These are phyloP conservation scores for Penicillium vulpinum DNA, from an alignment of 2,329 filamentous ascomycete genomes.

Conservation along the genomic window DNA sequence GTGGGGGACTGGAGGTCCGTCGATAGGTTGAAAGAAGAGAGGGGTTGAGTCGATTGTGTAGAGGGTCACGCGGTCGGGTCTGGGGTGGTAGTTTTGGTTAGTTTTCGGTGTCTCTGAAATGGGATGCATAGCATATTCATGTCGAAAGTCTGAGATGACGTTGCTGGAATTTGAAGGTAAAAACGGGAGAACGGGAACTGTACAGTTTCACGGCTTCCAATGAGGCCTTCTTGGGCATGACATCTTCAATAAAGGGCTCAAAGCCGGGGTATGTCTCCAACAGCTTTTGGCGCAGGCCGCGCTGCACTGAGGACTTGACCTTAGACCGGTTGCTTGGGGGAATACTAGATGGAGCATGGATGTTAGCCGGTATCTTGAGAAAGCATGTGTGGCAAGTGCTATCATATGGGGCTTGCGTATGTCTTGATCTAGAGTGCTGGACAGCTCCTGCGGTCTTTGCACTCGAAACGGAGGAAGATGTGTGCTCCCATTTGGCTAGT, in stretches of 20 bases:
- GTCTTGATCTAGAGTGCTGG: background rate
- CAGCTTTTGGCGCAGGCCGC: slow-evolving; percentile 78
- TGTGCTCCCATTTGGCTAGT: background rate
- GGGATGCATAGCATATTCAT: background rate
- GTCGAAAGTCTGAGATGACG: background rate
- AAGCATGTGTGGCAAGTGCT: slow-evolving; percentile 2
- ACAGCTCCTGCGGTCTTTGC: background rate
- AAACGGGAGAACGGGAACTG: slow-evolving; percentile 15
- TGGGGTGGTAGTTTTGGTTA: slow-evolving; percentile 27
- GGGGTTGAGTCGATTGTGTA: slow-evolving; percentile 78
- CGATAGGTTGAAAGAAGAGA: slow-evolving; percentile 87
- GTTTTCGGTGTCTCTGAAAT: background rate
- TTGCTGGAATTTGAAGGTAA: background rate
- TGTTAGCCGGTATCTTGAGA: slow-evolving; percentile 12
- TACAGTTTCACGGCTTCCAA: slow-evolving; percentile 86
- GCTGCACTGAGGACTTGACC: slow-evolving; percentile 95
- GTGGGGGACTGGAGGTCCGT: slow-evolving; percentile 78
- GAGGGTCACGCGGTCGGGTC: slow-evolving; percentile 81
- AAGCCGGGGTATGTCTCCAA: slow-evolving; percentile 83
- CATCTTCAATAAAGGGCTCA: slow-evolving; percentile 83
- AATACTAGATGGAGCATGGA: slow-evolving; percentile 56
- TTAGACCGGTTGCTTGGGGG: slow-evolving; percentile 81
- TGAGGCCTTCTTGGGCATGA: slow-evolving; percentile 92
- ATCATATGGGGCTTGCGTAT: background rate
- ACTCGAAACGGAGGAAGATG: background rate